Conservation (phyloP, 164 flowering plant genomes). For the Piper betle region DNA sequence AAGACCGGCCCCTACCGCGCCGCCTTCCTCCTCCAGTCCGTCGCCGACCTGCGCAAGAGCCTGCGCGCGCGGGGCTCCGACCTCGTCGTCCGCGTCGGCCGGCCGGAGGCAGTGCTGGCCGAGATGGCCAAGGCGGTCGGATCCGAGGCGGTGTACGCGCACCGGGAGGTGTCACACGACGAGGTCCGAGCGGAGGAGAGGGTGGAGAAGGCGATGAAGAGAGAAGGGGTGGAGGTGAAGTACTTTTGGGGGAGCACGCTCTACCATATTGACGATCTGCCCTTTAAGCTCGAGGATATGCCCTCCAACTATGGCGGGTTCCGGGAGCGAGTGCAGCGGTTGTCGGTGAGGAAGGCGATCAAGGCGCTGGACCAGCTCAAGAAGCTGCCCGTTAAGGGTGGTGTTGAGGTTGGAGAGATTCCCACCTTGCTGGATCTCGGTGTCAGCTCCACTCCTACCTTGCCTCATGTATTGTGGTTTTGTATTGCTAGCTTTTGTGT, state of each 20-base stretch:
- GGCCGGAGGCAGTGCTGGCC: conserved; percentile 59
- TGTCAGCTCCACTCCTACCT: conserved; percentile 39
- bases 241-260: conserved; percentile 97
- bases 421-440: conserved; percentile 79
- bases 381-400: conserved; percentile 66
- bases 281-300: conserved; percentile 77
- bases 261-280: conserved; percentile 84
- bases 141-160: conserved; percentile 78
- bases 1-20: conserved; percentile 83
- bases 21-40: conserved; percentile 64
- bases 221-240: conserved; percentile 83
- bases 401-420: conserved; percentile 80
- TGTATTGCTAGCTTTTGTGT: background rate
- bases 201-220: conserved; percentile 66
- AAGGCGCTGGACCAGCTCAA: conserved; percentile 65
- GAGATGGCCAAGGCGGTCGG: conserved; percentile 75
- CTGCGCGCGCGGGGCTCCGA: conserved; percentile 74
- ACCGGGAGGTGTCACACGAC: conserved; percentile 65
- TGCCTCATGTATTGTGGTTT: conserved; percentile 41
- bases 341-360: conserved; percentile 69
- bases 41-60: conserved; percentile 53
- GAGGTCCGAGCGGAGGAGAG: conserved; percentile 73
- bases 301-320: conserved; percentile 78
- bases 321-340: conserved; percentile 59
- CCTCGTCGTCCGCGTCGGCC: conserved; percentile 71